Evolutionary conservation across 2,329 filamentous ascomycete species (phyloP), one percentile per base, ranked within the genome.

Genomic region (Ceratocystis colombiana): DNA sequence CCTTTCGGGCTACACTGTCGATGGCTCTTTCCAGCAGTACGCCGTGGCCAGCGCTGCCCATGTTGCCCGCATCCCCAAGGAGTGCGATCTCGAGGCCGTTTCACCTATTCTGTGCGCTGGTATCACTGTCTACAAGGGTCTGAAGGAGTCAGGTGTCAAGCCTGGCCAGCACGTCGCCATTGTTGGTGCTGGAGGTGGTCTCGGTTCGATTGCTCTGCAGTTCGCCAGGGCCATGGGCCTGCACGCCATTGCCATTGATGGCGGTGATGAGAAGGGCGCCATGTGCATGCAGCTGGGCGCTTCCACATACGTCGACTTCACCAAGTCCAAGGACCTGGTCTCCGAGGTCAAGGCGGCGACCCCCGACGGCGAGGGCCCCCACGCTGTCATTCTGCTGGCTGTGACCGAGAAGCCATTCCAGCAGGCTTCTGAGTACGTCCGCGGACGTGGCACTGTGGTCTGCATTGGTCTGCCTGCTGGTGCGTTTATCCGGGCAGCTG

Each of bases 21-120:
- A 96, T 74, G 92, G 92, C 41, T 86, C 87, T 53, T 96, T 96
- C 83, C 92, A 96, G 80, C 86, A 96, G 79, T 96, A 96, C 79
- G 85, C 84, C 75, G 84, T 96, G 71, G 91, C 86, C 71, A 95
- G 96, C 76, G 91, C 90, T 17, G 84, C 88, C 20, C 89, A 96
- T 76, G 85, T 94, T 17, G 89, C 90, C 33, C 85, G 87, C 71
- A 87, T 96, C 70, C 88, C 89, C 70, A 88, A 92, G 76, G 84
- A 88, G 17, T 83, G 87, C 69, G 79, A 84, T 68, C 85, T 96
- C 57, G 90, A 92, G 73, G 85, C 84, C 64, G 81, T 95, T 67
- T 83, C 90, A 1, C 90, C 90, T 15, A 82, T 96, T 66, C 83
- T 96, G 44, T 95, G 90, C 76, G 89, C 89, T 57, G 89, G 89